Evolutionary conservation across 1,284 basidiomycete genomes (phyloP), one percentile per base, ranked within the genome.

Genomic region (Moniliella sp.): DNA sequence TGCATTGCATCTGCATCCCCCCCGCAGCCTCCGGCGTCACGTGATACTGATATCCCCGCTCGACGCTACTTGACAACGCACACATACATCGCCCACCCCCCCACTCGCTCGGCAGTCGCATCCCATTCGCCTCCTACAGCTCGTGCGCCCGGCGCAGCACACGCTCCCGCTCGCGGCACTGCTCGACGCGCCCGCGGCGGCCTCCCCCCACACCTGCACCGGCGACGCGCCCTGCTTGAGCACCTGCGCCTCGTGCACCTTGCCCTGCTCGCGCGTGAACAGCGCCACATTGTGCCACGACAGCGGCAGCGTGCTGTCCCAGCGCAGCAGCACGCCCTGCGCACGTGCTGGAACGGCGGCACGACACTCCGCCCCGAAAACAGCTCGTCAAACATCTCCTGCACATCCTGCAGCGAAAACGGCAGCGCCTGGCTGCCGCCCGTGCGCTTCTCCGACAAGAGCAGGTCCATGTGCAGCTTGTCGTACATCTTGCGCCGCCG

Each of bases 351-450:
- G 28, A 37, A 47, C 2, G 56, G 56, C 2, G 56, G 53, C 0
- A 57, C 49, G 21, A 57, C 39, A 12, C 48, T 45, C 12, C 53
- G 32, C 0, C 45, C 47, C 7, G 46, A 36, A 35, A 55, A 58
- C 10, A 58, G 40, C 28, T 58, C 56, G 19, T 53, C 51, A 28
- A 48, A 51, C 14, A 58, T 29, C 28, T 57, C 57, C 12, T 37
- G 39, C 13, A 53, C 40, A 35, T 58, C 56, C 30, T 57, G 48
- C 23, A 53, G 36, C 33, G 40, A 43, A 36, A 56, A 57, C 0
- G 51, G 48, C n/a, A 49, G 45, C 32, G 39, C 35, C 27, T 45
- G 38, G 4, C 36, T 25, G 14, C 11, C 17, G 5, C 19, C 7
- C 5, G 7, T 23, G 5, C 7, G 19, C 7, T 23, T 23, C n/a